phyloP scores from a whole-genome alignment of 2,329 filamentous ascomycete genomes.

The Aspergillus sp. region DNA sequence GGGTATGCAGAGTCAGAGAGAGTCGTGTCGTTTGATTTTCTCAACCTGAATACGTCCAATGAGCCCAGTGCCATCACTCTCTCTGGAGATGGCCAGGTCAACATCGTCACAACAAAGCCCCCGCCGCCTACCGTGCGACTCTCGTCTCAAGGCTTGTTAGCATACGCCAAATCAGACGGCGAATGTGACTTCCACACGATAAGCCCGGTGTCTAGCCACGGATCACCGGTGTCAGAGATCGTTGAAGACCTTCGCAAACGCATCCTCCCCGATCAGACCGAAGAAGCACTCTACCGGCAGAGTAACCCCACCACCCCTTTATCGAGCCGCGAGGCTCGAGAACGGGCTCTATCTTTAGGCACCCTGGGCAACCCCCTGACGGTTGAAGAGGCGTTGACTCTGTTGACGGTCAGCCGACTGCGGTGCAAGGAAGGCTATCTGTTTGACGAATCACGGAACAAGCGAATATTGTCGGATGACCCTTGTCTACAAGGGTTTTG shows the following conservation, averaged over 20 bases:
- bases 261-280: slow-evolving; percentile 17
- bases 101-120: slow-evolving; percentile 48
- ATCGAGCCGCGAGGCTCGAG: slow-evolving; percentile 39
- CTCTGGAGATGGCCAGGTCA: slow-evolving; percentile 51
- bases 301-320: slow-evolving; percentile 19
- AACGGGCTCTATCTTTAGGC: slow-evolving; percentile 33
- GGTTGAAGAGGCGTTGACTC: slow-evolving; percentile 40
- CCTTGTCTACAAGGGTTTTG: slow-evolving; percentile 58
- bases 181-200: slow-evolving; percentile 31
- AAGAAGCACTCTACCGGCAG: slow-evolving; percentile 4
- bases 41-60: slow-evolving; percentile 47
- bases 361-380: slow-evolving; percentile 28
- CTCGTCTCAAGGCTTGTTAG: slow-evolving; percentile 37
- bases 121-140: slow-evolving; percentile 38
- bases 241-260: slow-evolving; percentile 29
- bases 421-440: slow-evolving; percentile 57
- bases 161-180: slow-evolving; percentile 27
- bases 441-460: slow-evolving; percentile 56
- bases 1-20: slow-evolving; percentile 47
- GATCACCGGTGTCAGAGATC: slow-evolving; percentile 28
- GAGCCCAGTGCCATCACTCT: slow-evolving; percentile 55
- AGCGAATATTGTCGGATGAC: slow-evolving; percentile 55
- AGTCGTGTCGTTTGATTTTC: slow-evolving; percentile 62
- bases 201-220: slow-evolving; percentile 27
- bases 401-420: slow-evolving; percentile 41